Evolutionary conservation across 23 red algal species (phyloP), one percentile per base, ranked within the genome.

Genomic region (Pyropia yezoensis): DNA sequence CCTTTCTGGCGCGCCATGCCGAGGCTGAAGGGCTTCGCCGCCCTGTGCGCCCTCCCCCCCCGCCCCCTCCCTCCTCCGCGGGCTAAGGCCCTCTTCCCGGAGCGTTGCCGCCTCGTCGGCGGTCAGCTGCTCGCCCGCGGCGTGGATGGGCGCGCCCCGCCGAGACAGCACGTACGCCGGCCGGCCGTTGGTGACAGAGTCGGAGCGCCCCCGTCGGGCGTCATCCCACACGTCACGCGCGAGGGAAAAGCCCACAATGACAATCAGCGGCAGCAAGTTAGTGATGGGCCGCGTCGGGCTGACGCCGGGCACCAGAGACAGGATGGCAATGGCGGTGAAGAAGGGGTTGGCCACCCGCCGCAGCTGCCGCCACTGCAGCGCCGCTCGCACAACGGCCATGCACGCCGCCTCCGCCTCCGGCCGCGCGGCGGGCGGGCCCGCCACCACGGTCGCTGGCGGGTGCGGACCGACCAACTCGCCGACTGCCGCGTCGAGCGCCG

Each of bases 161-260:
- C 54, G 50, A 9, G 13, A 49, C 64, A 23, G 24, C 64, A 53
- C 64, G 23, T 67, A 67, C 18, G 80, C 71, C 2, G 77, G 71
- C 4, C 49, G 30, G 53, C 52, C 52, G 54, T 95, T 95, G 57
- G 68, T 58, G 25, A 33, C 56, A 8, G 54, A 25, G 54, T 95
- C 90, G 27, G 79, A 69, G 0, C 63, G 45, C 16, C 66, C 68
- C 0, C 90, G 75, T 17, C 66, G 49, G 61, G 77, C 55, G 54
- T 95, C 90, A 52, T 95, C 90, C 19, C 71, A 95, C n/a, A 88
- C 54, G 34, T 95, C 90, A 23, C 83, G 77, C 27, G 83, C 83
- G n/a, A 88, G 60, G 7, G 73, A 74, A 34, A 95, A 95, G 52
- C 76, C 68, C 32, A 95, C 76, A 61, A 95, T 75, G 47, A 95